Percentiles rank a stretch among this genome's conserved stretches.
These are phyloP conservation scores for Euphrasia arctica DNA, from an alignment of 305 asterid species.

Conservation along the genomic window DNA sequence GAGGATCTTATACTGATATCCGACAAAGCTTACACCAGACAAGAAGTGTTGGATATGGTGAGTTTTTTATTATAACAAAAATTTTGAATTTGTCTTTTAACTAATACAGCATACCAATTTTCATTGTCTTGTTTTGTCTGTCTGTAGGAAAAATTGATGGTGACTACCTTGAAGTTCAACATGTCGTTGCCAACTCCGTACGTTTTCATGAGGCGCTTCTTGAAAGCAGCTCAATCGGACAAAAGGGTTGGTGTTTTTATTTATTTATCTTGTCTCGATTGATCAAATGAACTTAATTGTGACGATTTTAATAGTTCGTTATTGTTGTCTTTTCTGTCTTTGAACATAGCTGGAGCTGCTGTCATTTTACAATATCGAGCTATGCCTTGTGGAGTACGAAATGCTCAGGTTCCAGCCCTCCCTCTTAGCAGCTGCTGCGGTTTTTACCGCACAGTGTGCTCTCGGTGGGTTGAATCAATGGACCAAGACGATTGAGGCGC, in stretches of 20 bases:
- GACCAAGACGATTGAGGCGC: slow-evolving; percentile 52
- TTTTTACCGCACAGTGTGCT: slow-evolving; percentile 56
- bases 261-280: background rate
- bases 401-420: slow-evolving; percentile 76
- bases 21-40: slow-evolving; percentile 68
- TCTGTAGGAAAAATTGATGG: slow-evolving; percentile 73
- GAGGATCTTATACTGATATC: slow-evolving; percentile 70
- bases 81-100: background rate
- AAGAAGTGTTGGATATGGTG: slow-evolving; percentile 67
- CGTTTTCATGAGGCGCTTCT: slow-evolving; percentile 76
- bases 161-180: slow-evolving; percentile 69
- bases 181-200: slow-evolving; percentile 80
- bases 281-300: background rate
- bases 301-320: background rate
- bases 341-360: slow-evolving; percentile 52
- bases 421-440: slow-evolving; percentile 65
- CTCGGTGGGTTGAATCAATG: slow-evolving; percentile 38
- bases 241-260: slow-evolving; percentile 43
- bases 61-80: background rate
- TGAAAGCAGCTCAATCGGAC: slow-evolving; percentile 78
- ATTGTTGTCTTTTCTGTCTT: background rate
- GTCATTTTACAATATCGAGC: slow-evolving; percentile 61
- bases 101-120: background rate
- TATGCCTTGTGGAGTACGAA: slow-evolving; percentile 63
- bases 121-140: background rate